These are phyloP conservation scores for Porphyrellus sp. DNA, from an alignment of 1,284 basidiomycete genomes.

Conservation along the genomic window DNA sequence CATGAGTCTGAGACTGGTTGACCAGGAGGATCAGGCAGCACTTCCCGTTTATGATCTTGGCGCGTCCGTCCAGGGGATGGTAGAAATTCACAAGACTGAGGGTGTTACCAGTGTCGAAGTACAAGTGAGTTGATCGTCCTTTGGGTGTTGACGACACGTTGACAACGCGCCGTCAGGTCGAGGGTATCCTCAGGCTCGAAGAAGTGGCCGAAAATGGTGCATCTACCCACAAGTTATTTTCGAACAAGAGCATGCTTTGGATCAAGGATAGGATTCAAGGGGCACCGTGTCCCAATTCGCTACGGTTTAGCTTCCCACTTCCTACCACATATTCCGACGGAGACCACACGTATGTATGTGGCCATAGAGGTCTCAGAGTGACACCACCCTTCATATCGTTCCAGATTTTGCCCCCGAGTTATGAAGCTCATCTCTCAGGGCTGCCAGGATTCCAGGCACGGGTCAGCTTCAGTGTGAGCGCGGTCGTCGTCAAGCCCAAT, in stretches of 20 bases:
- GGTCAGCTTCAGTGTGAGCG: conserved; percentile 57
- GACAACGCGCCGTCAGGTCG: conserved; percentile 43
- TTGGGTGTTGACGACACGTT: conserved; percentile 13
- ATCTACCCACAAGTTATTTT: conserved; percentile 48
- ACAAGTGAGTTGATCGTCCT: conserved; percentile 41
- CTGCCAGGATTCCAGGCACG: conserved; percentile 64
- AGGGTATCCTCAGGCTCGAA: conserved; percentile 54
- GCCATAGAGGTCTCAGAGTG: neutral
- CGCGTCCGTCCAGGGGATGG: conserved; percentile 51
- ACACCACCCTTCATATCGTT: conserved; percentile 5
- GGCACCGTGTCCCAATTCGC: conserved; percentile 46
- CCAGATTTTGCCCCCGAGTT: conserved; percentile 63
- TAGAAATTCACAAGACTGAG: conserved; percentile 56
- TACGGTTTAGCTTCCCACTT: conserved; percentile 54
- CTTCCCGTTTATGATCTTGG: conserved; percentile 59
- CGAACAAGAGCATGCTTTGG: conserved; percentile 56
- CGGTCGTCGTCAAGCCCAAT: conserved; percentile 42
- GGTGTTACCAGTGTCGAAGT: conserved; percentile 59
- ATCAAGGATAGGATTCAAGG: conserved; percentile 42
- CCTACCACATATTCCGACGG: conserved; percentile 58
- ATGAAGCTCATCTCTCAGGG: conserved; percentile 56
- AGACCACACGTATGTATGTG: conserved; percentile 55
- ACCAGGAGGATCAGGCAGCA: conserved; percentile 47
- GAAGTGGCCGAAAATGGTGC: conserved; percentile 66
- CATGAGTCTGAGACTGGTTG: conserved; percentile 47